Percentiles rank a stretch among this genome's conserved stretches.
These are phyloP conservation scores for Laburnicola sp. DNA, from an alignment of 2,329 filamentous ascomycete genomes.

Conservation along the genomic window DNA sequence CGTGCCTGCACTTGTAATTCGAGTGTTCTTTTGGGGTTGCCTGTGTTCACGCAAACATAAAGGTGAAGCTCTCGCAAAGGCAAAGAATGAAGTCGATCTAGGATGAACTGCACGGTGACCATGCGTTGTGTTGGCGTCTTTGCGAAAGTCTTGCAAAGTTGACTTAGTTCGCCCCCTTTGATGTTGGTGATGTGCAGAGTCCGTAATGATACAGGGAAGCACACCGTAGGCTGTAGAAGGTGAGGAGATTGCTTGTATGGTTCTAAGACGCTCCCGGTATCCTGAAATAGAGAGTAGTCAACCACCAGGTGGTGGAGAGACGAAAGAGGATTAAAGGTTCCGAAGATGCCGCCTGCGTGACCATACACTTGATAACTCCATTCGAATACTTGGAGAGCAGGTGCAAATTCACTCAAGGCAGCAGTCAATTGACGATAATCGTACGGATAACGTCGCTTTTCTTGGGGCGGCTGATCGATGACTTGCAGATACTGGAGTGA, in stretches of 20 bases:
- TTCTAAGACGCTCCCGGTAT: no score
- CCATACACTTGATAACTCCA: neutral
- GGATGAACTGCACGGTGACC: neutral
- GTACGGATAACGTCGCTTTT: neutral
- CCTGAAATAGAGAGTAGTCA: neutral
- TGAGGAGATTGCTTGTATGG: neutral
- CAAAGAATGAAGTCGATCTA: neutral
- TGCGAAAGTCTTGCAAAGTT: neutral
- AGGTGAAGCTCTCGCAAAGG: neutral
- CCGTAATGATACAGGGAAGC: neutral
- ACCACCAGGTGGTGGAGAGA: neutral
- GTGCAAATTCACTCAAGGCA: neutral
- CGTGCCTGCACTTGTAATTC: no score
- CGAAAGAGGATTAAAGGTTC: neutral
- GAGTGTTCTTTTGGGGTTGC: no score
- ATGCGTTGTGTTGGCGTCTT: neutral
- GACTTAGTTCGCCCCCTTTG: neutral
- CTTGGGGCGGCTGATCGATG: neutral
- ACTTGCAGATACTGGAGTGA: neutral
- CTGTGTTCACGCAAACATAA: neutral
- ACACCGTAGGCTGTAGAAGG: neutral
- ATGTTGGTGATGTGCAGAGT: neutral
- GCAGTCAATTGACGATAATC: neutral
- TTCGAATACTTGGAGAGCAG: neutral
- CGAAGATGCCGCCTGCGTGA: neutral